Conservation (phyloP, 495 filamentous ascomycete genomes). For the Tuber magnatum region DNA sequence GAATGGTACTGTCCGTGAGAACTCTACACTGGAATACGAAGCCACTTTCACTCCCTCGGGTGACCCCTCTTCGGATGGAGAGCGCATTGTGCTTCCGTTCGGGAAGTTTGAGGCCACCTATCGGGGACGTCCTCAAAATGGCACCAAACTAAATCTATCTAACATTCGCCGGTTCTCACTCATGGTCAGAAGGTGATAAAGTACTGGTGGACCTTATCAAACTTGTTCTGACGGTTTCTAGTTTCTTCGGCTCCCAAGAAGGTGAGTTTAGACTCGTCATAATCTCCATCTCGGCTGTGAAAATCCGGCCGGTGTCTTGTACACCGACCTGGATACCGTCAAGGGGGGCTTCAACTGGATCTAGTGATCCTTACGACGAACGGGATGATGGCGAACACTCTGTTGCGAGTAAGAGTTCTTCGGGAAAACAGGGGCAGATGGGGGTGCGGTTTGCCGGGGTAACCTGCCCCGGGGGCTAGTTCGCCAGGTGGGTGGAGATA, state of each 20-base stretch:
- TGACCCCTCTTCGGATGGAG: neutral
- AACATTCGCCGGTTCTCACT: slow-evolving; percentile 20
- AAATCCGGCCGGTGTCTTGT: neutral
- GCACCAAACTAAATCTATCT: slow-evolving; percentile 40
- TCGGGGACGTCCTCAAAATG: slow-evolving; percentile 57
- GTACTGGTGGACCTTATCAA: neutral
- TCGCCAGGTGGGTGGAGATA: neutral
- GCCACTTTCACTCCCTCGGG: slow-evolving; percentile 39
- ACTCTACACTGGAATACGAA: slow-evolving; percentile 52
- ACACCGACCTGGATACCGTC: neutral
- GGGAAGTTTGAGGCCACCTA: slow-evolving; percentile 61
- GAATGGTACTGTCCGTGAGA: slow-evolving; percentile 54
- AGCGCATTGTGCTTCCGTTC: slow-evolving; percentile 45
- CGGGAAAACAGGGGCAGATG: neutral
- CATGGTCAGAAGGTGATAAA: slow-evolving; percentile 23
- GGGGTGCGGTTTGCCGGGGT: neutral
- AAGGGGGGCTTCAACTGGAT: neutral
- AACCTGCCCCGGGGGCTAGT: neutral
- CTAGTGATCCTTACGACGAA: neutral
- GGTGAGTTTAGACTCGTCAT: neutral
- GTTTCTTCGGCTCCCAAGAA: neutral
- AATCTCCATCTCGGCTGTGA: neutral
- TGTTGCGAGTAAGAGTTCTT: neutral
- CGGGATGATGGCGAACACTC: neutral
- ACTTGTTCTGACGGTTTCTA: neutral